Percentiles rank a stretch among this genome's conserved stretches.
phyloP scores from a whole-genome alignment of 2,329 filamentous ascomycete species.

The Tolypocladium amazonense region DNA sequence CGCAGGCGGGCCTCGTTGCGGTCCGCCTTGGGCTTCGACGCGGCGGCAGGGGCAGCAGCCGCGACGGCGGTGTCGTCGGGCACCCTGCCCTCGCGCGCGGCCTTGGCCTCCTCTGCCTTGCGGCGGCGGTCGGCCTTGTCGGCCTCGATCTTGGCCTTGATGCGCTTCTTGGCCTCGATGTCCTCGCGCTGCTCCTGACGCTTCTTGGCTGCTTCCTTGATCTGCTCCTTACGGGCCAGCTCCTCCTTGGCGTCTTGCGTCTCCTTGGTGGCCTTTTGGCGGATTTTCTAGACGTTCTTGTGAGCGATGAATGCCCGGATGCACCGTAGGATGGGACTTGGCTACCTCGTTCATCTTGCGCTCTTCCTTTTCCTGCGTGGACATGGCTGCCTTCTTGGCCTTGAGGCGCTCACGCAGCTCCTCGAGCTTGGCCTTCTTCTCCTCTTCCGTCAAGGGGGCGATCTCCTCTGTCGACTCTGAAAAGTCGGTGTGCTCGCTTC shows the following conservation, averaged over 20 bases:
- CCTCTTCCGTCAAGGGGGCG: conserved; percentile 78
- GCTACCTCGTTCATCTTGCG: conserved; percentile 73
- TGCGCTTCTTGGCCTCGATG: conserved; percentile 73
- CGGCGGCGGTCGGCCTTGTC: conserved; percentile 83
- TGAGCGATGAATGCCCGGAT: not conserved
- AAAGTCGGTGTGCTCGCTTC: conserved; percentile 77
- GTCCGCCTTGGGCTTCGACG: conserved; percentile 53
- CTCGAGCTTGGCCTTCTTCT: conserved; percentile 71
- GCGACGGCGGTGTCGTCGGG: conserved; percentile 23
- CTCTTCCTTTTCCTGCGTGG: conserved; percentile 67
- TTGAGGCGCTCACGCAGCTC: conserved; percentile 64
- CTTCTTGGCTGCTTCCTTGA: conserved; percentile 84
- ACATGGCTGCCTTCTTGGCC: conserved; percentile 59
- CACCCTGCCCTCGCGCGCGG: conserved; percentile 66
- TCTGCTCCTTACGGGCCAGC: conserved; percentile 73
- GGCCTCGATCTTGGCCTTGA: conserved; percentile 87
- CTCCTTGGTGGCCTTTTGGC: conserved; percentile 82
- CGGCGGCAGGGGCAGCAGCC: conserved; percentile 32
- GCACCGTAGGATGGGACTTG: not conserved
- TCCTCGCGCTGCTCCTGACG: conserved; percentile 81
- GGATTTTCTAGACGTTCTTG: conserved; percentile 42
- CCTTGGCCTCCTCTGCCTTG: conserved; percentile 79
- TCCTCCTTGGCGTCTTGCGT: conserved; percentile 85
- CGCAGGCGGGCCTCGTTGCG: conserved; percentile 75
- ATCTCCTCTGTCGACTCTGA: conserved; percentile 89